phyloP scores from a whole-genome alignment of 306 rosid genomes.

The Trichosanthes cucumerina region DNA sequence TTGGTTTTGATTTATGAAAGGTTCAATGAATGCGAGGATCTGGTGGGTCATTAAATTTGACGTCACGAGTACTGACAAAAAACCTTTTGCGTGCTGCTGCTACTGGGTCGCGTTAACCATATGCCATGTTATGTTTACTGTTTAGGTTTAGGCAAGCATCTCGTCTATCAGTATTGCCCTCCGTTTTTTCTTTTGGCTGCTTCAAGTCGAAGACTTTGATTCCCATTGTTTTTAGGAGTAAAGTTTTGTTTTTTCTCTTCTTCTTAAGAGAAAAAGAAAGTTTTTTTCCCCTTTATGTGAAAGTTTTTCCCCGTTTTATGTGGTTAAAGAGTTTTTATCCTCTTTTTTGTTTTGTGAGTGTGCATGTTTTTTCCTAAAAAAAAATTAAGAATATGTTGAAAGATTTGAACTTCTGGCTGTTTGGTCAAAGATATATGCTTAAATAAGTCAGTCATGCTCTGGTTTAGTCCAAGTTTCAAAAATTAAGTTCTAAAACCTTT shows the following conservation, averaged over 20 bases:
- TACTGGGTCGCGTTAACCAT: not conserved
- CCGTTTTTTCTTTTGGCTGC: not conserved
- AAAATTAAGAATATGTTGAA: no score
- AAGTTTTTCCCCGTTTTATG: no score
- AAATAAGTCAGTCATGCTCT: no score
- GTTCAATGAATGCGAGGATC: slow-evolving; percentile 34
- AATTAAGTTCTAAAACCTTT: no score
- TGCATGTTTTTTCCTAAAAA: no score
- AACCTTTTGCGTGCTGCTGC: not conserved
- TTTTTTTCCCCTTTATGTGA: no score
- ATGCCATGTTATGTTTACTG: not conserved
- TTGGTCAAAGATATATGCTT: no score
- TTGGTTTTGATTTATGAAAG: not conserved
- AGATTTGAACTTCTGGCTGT: no score
- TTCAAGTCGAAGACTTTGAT: not conserved
- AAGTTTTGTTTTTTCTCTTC: not conserved
- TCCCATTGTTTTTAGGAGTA: not conserved
- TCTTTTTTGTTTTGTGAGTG: no score
- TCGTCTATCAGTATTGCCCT: not conserved
- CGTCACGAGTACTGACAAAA: not conserved
- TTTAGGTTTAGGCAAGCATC: not conserved
- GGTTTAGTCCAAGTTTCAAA: no score
- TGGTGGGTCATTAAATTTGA: slow-evolving; percentile 19
- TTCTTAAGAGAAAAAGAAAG: no score
- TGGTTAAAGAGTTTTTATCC: no score